Evolutionary conservation across 305 asterid genomes (phyloP).

Genomic region (Ilex paraguariensis): DNA sequence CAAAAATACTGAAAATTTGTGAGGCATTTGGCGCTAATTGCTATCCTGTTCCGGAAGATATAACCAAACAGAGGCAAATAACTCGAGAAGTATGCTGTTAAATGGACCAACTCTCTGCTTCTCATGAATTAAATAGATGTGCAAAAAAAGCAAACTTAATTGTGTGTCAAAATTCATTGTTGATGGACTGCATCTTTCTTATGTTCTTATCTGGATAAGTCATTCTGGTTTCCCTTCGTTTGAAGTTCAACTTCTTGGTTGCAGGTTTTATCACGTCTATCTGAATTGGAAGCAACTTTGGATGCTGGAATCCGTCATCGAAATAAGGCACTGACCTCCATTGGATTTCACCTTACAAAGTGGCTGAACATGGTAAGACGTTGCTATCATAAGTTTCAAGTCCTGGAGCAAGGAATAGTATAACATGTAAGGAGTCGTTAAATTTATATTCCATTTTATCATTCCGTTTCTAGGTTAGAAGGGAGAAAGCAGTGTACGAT

Average conservation of each 20-base stretch:
- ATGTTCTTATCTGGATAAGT: too few species aligned
- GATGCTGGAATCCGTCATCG: slow-evolving; percentile 89
- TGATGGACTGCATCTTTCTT: too few species aligned
- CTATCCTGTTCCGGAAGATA: slow-evolving; percentile 94
- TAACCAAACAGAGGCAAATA: slow-evolving; percentile 72
- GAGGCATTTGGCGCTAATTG: slow-evolving; percentile 97
- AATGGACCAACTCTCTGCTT: neutral
- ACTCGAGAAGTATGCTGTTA: slow-evolving; percentile 66
- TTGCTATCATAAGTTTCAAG: slow-evolving; percentile 12
- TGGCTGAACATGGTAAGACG: slow-evolving; percentile 76
- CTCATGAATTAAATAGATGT: too few species aligned
- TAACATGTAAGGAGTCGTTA: too few species aligned
- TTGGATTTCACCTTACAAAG: slow-evolving; percentile 73
- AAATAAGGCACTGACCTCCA: slow-evolving; percentile 68
- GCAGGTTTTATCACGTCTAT: slow-evolving; percentile 80
- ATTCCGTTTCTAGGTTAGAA: slow-evolving; percentile 62
- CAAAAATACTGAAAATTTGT: slow-evolving; percentile 88
- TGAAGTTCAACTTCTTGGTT: slow-evolving; percentile 19
- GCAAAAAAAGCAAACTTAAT: too few species aligned
- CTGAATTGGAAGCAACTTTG: slow-evolving; percentile 87
- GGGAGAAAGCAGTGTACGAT: slow-evolving; percentile 93
- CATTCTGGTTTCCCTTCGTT: neutral
- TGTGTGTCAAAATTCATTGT: too few species aligned
- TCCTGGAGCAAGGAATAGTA: slow-evolving; percentile 1
- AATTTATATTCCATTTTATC: neutral